These are phyloP conservation scores for Cercospora zeae-maydis DNA, from an alignment of 2,329 filamentous ascomycete genomes.

Conservation along the genomic window DNA sequence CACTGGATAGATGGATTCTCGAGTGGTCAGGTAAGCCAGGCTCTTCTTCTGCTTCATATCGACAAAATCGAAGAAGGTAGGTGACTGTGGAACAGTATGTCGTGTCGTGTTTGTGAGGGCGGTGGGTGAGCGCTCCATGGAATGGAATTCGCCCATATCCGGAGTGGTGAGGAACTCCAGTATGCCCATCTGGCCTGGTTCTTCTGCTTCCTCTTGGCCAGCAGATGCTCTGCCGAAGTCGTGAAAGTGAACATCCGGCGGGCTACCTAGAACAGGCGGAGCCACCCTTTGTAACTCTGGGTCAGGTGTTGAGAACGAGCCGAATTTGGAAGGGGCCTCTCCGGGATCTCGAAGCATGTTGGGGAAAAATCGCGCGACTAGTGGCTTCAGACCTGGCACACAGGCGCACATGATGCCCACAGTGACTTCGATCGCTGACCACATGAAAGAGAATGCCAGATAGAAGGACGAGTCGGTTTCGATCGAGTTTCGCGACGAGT, in stretches of 20 bases:
- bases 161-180: constrained; percentile 55
- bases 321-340: constrained; percentile 36
- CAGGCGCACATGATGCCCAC: constrained; percentile 86
- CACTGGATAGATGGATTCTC: constrained; percentile 68
- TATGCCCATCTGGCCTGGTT: constrained; percentile 40
- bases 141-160: constrained; percentile 36
- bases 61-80: constrained; percentile 72
- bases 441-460: constrained; percentile 76
- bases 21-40: constrained; percentile 61
- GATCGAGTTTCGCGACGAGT: constrained; percentile 36
- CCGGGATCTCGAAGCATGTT: constrained; percentile 52
- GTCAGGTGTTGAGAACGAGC: constrained; percentile 24
- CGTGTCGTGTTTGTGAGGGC: constrained; percentile 41
- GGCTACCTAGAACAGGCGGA: constrained; percentile 12
- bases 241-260: constrained; percentile 26
- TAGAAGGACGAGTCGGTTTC: constrained; percentile 61
- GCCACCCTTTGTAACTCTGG: constrained; percentile 12
- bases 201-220: constrained; percentile 11
- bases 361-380: constrained; percentile 64
- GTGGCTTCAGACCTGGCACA: constrained; percentile 85
- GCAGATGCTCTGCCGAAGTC: constrained; percentile 25
- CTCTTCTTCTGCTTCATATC: constrained; percentile 67
- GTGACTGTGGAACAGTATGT: constrained; percentile 35
- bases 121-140: constrained; percentile 39
- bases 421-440: constrained; percentile 89